Evolutionary conservation across 1,284 basidiomycete genomes (phyloP), one percentile per base, ranked within the genome.

Genomic region (Ganoderma meredithae): DNA sequence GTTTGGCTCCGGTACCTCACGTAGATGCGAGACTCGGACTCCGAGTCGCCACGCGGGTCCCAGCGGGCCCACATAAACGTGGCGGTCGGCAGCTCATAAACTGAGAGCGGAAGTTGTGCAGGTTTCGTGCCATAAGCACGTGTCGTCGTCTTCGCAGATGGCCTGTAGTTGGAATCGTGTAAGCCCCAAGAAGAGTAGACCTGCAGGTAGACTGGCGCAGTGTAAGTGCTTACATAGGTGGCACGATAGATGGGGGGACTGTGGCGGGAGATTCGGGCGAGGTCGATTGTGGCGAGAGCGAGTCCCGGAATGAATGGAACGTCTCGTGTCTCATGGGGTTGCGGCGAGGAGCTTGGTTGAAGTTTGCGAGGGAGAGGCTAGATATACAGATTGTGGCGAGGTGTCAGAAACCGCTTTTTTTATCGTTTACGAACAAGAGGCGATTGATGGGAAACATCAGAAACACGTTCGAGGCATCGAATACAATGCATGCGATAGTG

Each of bases 31-130:
- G 44, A 64, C 55, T 63, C 65, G 36, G 76, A 76, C 43, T 75
- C 69, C 2, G 77, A 78, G 49, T 74, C 75, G 43, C 52, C 52
- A 55, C 52, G 52, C 52, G 79, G 77, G 60, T 76, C 72, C 65
- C 83, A 79, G 39, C 71, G 77, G 47, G 80, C 79, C 82, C 81
- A 83, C 67, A 76, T 75, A 68, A 78, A 83, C 15, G 80, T 79
- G 22, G 81, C 79, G 27, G 79, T 80, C 12, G 78, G 75, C 8
- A 76, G 74, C 49, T 78, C 76, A 65, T 79, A 80, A 8, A 78
- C 73, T 7, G 78, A 80, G 31, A 80, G 72, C 22, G 74, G 68
- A 19, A 55, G 63, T 13, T 63, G 64, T 1, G 58, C 31, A 49
- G 52, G 61, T 52, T 65, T 69, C 17, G 58, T 52, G 49, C 40